These are phyloP conservation scores for Begonia fuchsioides DNA, from an alignment of 306 rosid genomes.

Conservation along the genomic window DNA sequence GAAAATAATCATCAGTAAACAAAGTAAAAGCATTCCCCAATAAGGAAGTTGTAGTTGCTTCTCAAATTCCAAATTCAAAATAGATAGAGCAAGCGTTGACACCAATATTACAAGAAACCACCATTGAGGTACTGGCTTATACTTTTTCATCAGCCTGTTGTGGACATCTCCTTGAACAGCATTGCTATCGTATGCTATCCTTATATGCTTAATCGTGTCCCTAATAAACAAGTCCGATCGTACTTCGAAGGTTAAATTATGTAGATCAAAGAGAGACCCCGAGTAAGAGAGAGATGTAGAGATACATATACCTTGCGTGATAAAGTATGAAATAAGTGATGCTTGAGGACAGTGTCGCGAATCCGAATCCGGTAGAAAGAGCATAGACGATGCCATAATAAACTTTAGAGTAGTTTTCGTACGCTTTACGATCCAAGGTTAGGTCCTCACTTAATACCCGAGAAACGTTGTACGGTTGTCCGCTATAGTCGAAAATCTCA, in stretches of 20 bases:
- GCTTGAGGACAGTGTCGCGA: background rate
- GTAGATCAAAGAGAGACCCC: no score
- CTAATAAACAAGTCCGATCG: background rate
- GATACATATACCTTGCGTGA: constrained; percentile 4
- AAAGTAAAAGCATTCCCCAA: background rate
- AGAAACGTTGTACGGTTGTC: background rate
- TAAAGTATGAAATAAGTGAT: background rate
- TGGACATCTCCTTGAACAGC: background rate
- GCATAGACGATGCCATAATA: background rate
- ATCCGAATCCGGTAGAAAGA: background rate
- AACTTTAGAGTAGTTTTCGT: background rate
- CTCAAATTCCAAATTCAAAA: background rate
- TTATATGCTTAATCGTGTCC: background rate
- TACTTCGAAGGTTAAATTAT: background rate
- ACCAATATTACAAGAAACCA: constrained; percentile 2
- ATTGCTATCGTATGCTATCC: background rate
- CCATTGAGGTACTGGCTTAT: constrained; percentile 2
- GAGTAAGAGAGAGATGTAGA: background rate
- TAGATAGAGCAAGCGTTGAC: background rate
- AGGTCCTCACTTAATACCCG: background rate
- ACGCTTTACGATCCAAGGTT: background rate
- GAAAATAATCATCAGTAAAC: background rate
- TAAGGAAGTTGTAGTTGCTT: constrained; percentile 2
- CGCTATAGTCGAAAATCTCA: no score
- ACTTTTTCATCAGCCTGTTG: constrained; percentile 6